A percentile compares a stretch with the other conserved stretches of the same genome.
phyloP scores from a whole-genome alignment of 352 stramenopile species.

The Plasmopara viticola region DNA sequence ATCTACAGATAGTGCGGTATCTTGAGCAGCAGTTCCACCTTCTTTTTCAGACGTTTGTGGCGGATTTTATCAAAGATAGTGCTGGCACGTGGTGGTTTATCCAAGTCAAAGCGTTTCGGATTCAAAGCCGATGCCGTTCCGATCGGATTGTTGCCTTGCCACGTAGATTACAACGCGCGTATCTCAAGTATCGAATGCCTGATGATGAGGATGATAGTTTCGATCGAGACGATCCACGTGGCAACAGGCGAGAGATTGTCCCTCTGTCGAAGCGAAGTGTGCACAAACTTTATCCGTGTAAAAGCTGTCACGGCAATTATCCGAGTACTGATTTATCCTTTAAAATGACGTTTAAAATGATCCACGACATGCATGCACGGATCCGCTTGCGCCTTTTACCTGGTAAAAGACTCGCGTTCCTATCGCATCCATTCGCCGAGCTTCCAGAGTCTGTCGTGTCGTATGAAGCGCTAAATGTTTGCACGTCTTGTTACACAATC shows the following conservation, averaged over 20 bases:
- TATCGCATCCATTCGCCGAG: constrained; percentile 41
- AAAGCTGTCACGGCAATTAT: constrained; percentile 71
- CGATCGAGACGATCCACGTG: constrained; percentile 11
- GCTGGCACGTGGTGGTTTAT: constrained; percentile 71
- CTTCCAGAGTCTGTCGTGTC: constrained; percentile 45
- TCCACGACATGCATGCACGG: constrained; percentile 70
- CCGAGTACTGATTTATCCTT: constrained; percentile 69
- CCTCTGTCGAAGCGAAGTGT: constrained; percentile 52
- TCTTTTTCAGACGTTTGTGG: constrained; percentile 56
- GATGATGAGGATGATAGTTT: constrained; percentile 51
- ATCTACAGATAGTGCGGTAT: constrained; percentile 60
- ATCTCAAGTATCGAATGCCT: constrained; percentile 59
- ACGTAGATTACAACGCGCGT: constrained; percentile 33
- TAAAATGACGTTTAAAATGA: constrained; percentile 88
- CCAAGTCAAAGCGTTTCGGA: constrained; percentile 72
- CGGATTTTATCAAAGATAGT: constrained; percentile 67
- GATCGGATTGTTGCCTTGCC: constrained; percentile 39
- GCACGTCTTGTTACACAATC: constrained; percentile 78
- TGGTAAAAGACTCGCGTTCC: constrained; percentile 45
- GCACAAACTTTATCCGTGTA: constrained; percentile 68
- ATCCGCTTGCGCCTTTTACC: constrained; percentile 48
- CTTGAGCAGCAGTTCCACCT: constrained; percentile 57
- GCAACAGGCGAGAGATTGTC: constrained; percentile 13
- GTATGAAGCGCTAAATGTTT: constrained; percentile 83
- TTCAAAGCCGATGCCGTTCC: constrained; percentile 31